Base-by-base conservation (phyloP, 2,329 filamentous ascomycete species). In the Penicillium freii region DNA sequence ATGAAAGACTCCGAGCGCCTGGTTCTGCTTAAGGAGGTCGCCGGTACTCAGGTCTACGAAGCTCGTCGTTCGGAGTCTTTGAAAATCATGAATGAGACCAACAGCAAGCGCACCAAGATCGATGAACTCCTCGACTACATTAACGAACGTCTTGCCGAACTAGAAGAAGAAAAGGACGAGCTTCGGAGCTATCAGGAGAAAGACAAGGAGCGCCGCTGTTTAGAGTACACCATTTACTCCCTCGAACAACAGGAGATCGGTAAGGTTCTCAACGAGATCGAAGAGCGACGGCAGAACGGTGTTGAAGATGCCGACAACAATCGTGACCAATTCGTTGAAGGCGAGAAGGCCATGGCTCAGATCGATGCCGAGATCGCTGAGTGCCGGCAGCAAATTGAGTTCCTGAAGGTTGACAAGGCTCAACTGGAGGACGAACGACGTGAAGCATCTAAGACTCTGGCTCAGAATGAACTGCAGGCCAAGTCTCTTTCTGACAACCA, bases 161-260 rank as follows among this genome's bases (percentile, higher is more conserved):
- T 99, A 0, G 94, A 99, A 74, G 92, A 96, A 72, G 94, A 99
- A 75, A 97, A 97, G 74, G 92, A 97, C 69, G 95, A 99, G 74
- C 81, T 99, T 39, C 87, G 92, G 45, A 92, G 88, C 8, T 99
- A 92, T 71, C 94, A 97, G 74, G 92, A 96, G 59, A 96, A 95
- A 73, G 94, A 99, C 68, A 87, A 90, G 57, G 92, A 99, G 74
- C 86, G 92, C 58, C 84, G 92, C 63, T 97, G 92, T 72, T 81
- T 99, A 45, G 91, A 97, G 74, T 97, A 97, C 71, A 94, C 92
- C 0, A 92, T 96, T 68, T 92, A 96, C 75, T 88, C 94, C 65
- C 88, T 91, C 60, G 91, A 97, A 69, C 92, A 97, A 71, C 84
- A 88, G 19, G 88, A 89, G 23, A 86, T 96, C 36, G 82, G 89